Base-by-base conservation (phyloP, 768 basidiomycete genomes). In the Floccularia luteovirens region DNA sequence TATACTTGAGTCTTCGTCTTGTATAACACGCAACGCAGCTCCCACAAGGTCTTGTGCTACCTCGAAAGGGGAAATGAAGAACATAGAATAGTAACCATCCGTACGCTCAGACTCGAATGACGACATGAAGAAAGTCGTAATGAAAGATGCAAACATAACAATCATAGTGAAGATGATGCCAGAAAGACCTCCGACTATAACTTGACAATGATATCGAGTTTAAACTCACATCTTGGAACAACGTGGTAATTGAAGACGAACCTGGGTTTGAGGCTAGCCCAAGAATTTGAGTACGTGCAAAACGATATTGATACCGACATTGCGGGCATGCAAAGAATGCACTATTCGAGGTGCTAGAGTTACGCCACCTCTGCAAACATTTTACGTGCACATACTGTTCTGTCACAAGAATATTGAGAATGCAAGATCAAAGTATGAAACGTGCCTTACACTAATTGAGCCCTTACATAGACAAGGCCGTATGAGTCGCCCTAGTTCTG, bases 251-350 rank as follows among this genome's bases (percentile, higher is more conserved):
- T 30, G 51, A 42, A 45, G 33, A 57, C 70, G 41, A 57, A 79
- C 87, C 62, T 57, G 81, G 77, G 49, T 90, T 90, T n/a, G 80
- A 79, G 14, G 83, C 88, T 41, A 90, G 61, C 22, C 87, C 88
- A 8, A 77, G 62, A 11, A 76, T 73, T 24, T 63, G 70, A 1
- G 87, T 90, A 19, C 88, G 74, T 6, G 79, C 71, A 50, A 88
- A 88, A 30, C 79, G 74, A 55, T 90, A 90, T 43, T 67, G 70
- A 53, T 88, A 90, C 37, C 69, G 75, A 49, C 88, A 90, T 58
- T 89, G 85, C 1, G 82, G 82, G 51, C 88, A 90, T 10, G 74
- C 64, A 62, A 82, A 89, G 66, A 88, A 90, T 7, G 83, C 78
- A 44, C 69, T 74, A 28, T 69, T 58, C n/a, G 77, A 77, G 21